Evolutionary conservation across 2,329 filamentous ascomycete genomes (phyloP), one percentile per base, ranked within the genome.

Genomic region (Pyrenochaeta sp.): DNA sequence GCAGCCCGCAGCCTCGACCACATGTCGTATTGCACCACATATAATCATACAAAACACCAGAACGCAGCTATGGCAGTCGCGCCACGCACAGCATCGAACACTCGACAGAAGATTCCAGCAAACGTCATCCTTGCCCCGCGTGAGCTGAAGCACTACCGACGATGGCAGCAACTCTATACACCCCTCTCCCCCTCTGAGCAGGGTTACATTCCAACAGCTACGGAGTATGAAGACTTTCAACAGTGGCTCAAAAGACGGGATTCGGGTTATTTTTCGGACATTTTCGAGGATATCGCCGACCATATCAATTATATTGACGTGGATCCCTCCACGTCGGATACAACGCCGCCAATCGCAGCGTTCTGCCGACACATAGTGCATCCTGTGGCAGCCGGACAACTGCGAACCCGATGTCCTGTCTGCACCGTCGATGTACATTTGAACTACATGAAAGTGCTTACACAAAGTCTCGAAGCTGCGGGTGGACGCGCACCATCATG

Each of bases 231-330:
- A 37, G 68, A 70, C 6, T 74, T 73, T 48, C 69, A 73, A 47
- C 59, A 66, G 22, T 74, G 72, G 72, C 59, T 69, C 12, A 65
- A 61, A 42, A 67, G 67, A 32, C 69, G 71, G 39, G 72, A 73
- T 50, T 74, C 72, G 0, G 71, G 72, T 5, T 73, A 73, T 51
- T 71, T 72, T 40, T 73, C 72, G 15, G 71, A 74, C 43, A 57
- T 65, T 2, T 68, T 72, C n/a, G 66, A 67, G 12, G 68, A 71
- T 37, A 64, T 72, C 4, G 55, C 62, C 8, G 57, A 64, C 19
- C 66, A 69, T 44, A 56, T 70, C 47, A 60, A 65, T 39, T 22
- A 56, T 6, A 22, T 48, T 1, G 34, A 32, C 25, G 27, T 30
- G 9, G 24, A 19, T 9, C 25, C 15, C 12, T 55, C 27, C 12